Evolutionary conservation across 2,329 filamentous ascomycete genomes (phyloP).

Genomic region (Fusarium secorum): DNA sequence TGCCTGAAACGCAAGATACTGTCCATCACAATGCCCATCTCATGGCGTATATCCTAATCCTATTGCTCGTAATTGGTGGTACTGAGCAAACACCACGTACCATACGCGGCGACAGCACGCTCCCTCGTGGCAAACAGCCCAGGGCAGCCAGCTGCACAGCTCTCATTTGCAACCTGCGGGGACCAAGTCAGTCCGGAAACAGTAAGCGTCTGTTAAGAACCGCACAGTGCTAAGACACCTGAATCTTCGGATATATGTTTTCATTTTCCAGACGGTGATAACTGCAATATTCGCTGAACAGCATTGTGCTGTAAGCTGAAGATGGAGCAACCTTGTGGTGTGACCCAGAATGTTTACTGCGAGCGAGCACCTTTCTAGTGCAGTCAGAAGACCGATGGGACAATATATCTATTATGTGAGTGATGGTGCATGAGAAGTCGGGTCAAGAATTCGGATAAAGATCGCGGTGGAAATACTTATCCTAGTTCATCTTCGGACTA

Average conservation of each 20-base stretch:
- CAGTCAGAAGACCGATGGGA: neutral
- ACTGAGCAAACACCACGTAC: conserved; percentile 12
- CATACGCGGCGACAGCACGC: conserved; percentile 12
- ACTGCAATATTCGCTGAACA: neutral
- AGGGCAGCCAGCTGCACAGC: neutral
- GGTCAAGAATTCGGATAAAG: conserved; percentile 5
- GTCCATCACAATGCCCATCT: conserved; percentile 31
- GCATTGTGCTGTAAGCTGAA: neutral
- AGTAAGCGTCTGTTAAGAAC: neutral
- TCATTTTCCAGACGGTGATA: neutral
- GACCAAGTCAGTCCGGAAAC: neutral
- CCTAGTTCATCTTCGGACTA: conserved; percentile 13
- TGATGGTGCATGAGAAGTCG: neutral
- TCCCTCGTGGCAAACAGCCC: conserved; percentile 7
- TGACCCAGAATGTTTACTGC: neutral
- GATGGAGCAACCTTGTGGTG: neutral
- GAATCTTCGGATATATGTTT: neutral
- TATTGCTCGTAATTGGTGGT: conserved; percentile 1
- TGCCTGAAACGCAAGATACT: conserved; percentile 37
- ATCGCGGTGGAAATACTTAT: conserved; percentile 12
- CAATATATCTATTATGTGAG: neutral
- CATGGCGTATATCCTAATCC: conserved; percentile 10
- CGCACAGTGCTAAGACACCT: conserved; percentile 14
- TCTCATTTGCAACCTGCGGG: neutral
- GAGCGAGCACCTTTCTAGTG: neutral